Conservation (phyloP, 805 yeast species). For the Candida lessepsii region DNA sequence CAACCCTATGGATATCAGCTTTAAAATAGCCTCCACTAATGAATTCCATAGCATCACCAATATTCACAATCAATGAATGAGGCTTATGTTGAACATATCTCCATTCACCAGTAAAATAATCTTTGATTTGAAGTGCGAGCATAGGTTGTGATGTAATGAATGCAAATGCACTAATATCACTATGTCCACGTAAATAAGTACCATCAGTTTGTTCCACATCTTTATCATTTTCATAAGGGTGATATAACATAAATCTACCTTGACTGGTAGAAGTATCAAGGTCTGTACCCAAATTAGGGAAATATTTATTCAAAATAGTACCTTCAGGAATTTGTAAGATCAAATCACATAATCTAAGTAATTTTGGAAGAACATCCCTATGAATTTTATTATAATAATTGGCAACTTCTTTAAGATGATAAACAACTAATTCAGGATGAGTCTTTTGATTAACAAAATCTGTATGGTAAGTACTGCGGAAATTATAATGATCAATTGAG, state of each 20-base stretch:
- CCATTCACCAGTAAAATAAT: conserved; percentile 37
- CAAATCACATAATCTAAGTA: conserved; percentile 42
- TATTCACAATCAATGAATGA: conserved; percentile 38
- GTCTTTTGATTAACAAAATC: conserved; percentile 24
- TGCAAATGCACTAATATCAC: conserved; percentile 42
- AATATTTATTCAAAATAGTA: conserved; percentile 34
- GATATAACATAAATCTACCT: conserved; percentile 29
- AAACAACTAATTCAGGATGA: conserved; percentile 42
- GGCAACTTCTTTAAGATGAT: conserved; percentile 39
- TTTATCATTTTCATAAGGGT: conserved; percentile 25
- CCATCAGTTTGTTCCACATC: conserved; percentile 32
- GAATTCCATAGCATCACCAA: conserved; percentile 43
- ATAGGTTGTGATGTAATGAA: conserved; percentile 43
- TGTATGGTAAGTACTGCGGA: conserved; percentile 37
- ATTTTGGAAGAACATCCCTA: conserved; percentile 32
- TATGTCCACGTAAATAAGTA: conserved; percentile 49
- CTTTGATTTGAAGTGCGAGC: conserved; percentile 39
- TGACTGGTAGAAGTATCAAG: conserved; percentile 24
- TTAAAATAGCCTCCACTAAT: conserved; percentile 47
- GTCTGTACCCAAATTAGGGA: conserved; percentile 36
- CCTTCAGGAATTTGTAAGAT: conserved; percentile 50
- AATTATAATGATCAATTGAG: conserved; percentile 44
- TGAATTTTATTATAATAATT: conserved; percentile 41
- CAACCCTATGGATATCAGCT: conserved; percentile 47
- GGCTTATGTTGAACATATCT: conserved; percentile 40